A percentile compares a stretch with the other conserved stretches of the same genome.
phyloP scores from a whole-genome alignment of 208 protist species.

The Trypanosoma avium region DNA sequence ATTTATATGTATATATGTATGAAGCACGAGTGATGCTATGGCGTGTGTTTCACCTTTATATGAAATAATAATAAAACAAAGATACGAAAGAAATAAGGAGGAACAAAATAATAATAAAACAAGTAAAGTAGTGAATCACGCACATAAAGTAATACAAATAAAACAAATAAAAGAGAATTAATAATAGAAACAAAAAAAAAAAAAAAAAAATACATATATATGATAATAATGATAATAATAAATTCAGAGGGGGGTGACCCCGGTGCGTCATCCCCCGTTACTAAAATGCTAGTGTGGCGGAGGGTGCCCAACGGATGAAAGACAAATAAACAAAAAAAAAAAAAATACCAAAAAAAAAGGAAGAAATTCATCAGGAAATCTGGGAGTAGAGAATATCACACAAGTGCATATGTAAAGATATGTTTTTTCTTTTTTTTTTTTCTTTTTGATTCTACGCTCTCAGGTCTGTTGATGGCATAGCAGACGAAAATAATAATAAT shows the following conservation, averaged over 20 bases:
- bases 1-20: too few relatives aligned
- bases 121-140: not conserved
- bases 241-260: not conserved
- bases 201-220: not conserved
- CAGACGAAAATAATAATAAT: too few relatives aligned
- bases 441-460: slow-evolving; percentile 5
- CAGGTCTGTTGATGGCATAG: too few relatives aligned
- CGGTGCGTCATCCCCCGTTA: too few relatives aligned
- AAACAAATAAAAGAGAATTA: not conserved
- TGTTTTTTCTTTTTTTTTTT: not conserved
- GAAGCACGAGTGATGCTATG: too few relatives aligned
- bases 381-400: not conserved
- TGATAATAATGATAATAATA: not conserved
- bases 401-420: not conserved
- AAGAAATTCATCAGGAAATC: too few relatives aligned
- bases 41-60: slow-evolving; percentile 4
- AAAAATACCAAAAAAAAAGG: not conserved
- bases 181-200: not conserved
- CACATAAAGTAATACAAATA: too few relatives aligned
- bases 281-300: slow-evolving; percentile 2
- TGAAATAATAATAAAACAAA: not conserved
- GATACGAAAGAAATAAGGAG: not conserved
- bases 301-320: not conserved
- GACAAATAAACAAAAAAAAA: slow-evolving; percentile 6
- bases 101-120: not conserved